Percentiles rank a stretch among this genome's conserved stretches.
phyloP scores from a whole-genome alignment of 2,329 filamentous ascomycete genomes.

The Colletotrichum viniferum region DNA sequence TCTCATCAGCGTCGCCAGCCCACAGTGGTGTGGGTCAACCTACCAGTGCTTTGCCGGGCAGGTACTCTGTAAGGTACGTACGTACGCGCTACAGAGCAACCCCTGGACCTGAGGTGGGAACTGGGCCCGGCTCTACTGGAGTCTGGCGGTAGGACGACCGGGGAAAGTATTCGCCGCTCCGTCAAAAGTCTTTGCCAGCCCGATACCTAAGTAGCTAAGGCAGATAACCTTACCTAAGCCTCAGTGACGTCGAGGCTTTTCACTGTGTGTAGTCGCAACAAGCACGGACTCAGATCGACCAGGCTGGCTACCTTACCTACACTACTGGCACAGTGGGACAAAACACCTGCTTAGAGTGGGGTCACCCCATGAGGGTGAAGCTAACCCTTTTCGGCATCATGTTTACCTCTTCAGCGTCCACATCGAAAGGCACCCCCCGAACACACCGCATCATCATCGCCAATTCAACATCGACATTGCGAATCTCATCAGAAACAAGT shows the following conservation, averaged over 20 bases:
- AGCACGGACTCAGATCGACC: not conserved
- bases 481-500: not conserved
- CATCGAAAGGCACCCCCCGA: not conserved
- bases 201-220: too few relatives aligned
- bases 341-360: not conserved
- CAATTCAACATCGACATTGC: not conserved
- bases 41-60: not conserved
- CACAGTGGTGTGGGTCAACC: not conserved
- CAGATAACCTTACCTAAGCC: not conserved
- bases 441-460: constrained; percentile 1
- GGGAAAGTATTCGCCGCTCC: not conserved
- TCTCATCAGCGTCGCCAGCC: constrained; percentile 10
- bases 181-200: too few relatives aligned
- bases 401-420: constrained; percentile 28
- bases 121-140: not conserved
- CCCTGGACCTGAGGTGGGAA: not conserved
- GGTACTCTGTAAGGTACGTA: not conserved
- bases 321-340: not conserved
- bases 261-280: not conserved
- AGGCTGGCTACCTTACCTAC: not conserved
- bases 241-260: not conserved
- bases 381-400: constrained; percentile 29
- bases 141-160: too few relatives aligned
- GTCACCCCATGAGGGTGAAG: not conserved
- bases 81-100: not conserved